Base-by-base conservation (phyloP, 1,284 basidiomycete species). In the Agroathelia rolfsii region DNA sequence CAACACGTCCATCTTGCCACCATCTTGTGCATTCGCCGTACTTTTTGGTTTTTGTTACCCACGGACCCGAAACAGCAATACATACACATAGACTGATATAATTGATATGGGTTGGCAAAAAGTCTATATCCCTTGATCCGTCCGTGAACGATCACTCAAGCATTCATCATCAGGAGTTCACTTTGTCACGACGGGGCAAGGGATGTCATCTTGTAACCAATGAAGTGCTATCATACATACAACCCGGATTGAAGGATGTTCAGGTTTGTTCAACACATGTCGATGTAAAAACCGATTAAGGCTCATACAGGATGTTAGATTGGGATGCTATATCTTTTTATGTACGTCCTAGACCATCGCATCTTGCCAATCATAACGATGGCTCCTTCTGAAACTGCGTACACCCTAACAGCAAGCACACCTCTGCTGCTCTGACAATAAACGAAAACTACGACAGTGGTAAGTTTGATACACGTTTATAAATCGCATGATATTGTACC, bases 21-120 rank as follows among this genome's bases (percentile, higher is more conserved):
- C n/a, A n/a, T n/a, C n/a, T n/a, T n/a, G n/a, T n/a, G n/a, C n/a
- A n/a, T n/a, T n/a, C n/a, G n/a, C n/a, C n/a, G n/a, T n/a, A n/a
- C n/a, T n/a, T n/a, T n/a, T n/a, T n/a, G n/a, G n/a, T n/a, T n/a
- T n/a, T n/a, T n/a, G n/a, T n/a, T n/a, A n/a, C n/a, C n/a, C n/a
- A n/a, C n/a, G n/a, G n/a, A n/a, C n/a, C n/a, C n/a, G n/a, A n/a
- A n/a, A n/a, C n/a, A n/a, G n/a, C n/a, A n/a, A n/a, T n/a, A n/a
- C n/a, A n/a, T n/a, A n/a, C n/a, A n/a, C n/a, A n/a, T n/a, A n/a
- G n/a, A n/a, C n/a, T n/a, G n/a, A n/a, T n/a, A n/a, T n/a, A n/a
- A n/a, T n/a, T n/a, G n/a, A n/a, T 12, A 92, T 95, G 90, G 85
- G 79, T 36, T 94, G 89, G 86, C 92, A 95, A 53, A 90, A 81